Evolutionary conservation across 2,329 filamentous ascomycete genomes (phyloP), one percentile per base, ranked within the genome.

Genomic region (Falciphora oryzae): DNA sequence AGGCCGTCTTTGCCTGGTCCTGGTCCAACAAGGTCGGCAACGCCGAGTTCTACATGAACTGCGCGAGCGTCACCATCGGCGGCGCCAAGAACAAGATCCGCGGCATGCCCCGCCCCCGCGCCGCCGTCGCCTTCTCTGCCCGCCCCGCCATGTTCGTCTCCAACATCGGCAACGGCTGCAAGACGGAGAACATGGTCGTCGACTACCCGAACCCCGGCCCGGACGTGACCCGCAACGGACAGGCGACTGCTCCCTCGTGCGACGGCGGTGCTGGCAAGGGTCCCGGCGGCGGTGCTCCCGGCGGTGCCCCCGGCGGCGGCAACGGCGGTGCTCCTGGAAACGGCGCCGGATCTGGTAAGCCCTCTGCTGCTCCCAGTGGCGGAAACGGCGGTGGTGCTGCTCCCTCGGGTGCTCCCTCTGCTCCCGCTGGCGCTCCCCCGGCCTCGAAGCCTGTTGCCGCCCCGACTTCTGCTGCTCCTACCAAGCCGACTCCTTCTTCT

Each of bases 31-130:
- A 86, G 68, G 76, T 89, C 56, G 90, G 91, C 29, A 93, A 93
- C 77, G 83, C 90, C 61, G 91, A 93, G 74, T 90, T 90, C 84
- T 95, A 94, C 83, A 92, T 92, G 89, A 91, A 92, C 77, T 94
- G 91, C 72, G 90, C 90, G 11, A 81, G 84, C 64, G 84, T 93
- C 70, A 85, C 83, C 68, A 87, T 93, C 73, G 76, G 74, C 64
- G 75, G 76, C 35, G 74, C 75, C 61, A 70, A 68, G 14, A 65
- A 65, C 67, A 62, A 62, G 53, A n/a, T 57, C 28, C 44, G 53
- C 29, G 61, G 61, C 44, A 63, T 57, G 61, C 14, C 25, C 27
- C 27, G 32, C 13, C 44, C 44, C 22, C 61, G 61, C 44, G 44
- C 44, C 28, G 57, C 57, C 27, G 57, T 60, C 18, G 31, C 63